Percentiles rank a stretch among this genome's conserved stretches.
These are phyloP conservation scores for Metrosideros polymorpha DNA, from an alignment of 441 rosid species.

Conservation along the genomic window DNA sequence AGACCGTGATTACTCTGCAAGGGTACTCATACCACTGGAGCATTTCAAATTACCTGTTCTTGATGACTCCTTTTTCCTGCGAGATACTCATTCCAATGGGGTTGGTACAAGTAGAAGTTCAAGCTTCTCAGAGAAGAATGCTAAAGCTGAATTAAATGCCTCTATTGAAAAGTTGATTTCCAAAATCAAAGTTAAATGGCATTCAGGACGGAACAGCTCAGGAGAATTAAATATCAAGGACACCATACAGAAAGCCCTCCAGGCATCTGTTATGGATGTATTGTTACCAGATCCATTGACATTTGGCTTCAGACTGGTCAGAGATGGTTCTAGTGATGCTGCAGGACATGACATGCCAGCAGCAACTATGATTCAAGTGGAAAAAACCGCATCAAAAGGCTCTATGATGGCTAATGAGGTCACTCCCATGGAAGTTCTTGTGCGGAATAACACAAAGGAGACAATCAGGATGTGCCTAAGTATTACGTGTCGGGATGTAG, in stretches of 20 bases:
- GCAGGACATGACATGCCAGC: constrained; percentile 4
- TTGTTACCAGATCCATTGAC: constrained; percentile 95
- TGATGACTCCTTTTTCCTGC: constrained; percentile 74
- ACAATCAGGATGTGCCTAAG: constrained; percentile 66
- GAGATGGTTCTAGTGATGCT: constrained; percentile 17
- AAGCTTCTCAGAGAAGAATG: constrained; percentile 79
- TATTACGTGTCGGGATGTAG: constrained; percentile 86
- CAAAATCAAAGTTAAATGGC: constrained; percentile 93
- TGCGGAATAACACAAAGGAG: constrained; percentile 87
- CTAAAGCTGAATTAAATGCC: constrained; percentile 79
- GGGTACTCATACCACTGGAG: constrained; percentile 91
- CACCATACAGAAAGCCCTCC: constrained; percentile 82
- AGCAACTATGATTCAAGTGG: constrained; percentile 12
- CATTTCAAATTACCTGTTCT: constrained; percentile 92
- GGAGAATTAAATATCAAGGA: constrained; percentile 89
- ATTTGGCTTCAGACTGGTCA: constrained; percentile 72
- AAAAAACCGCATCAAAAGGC: constrained; percentile 28
- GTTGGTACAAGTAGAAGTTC: constrained; percentile 26
- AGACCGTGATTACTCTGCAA: constrained; percentile 83
- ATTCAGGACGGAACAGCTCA: constrained; percentile 87
- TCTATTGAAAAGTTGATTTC: constrained; percentile 80
- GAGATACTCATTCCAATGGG: constrained; percentile 53
- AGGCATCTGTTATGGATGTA: constrained; percentile 90
- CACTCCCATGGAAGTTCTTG: constrained; percentile 84
- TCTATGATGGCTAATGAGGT: constrained; percentile 68